Evolutionary conservation across 805 yeast species (phyloP).

Genomic region (Barnettozyma pratensis): DNA sequence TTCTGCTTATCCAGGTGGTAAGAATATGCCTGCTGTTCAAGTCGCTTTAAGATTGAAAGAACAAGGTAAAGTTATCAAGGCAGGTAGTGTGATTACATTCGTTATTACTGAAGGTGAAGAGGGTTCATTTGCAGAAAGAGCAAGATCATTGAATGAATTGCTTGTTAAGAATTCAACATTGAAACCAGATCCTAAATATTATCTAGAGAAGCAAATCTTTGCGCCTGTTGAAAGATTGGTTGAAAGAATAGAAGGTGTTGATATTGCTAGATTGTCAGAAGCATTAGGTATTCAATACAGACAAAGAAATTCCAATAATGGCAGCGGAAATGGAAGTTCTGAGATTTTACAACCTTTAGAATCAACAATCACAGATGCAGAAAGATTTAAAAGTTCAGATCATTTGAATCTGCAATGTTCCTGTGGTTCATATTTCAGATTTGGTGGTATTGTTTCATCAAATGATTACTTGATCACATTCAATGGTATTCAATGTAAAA

Average conservation of each 20-base stretch:
- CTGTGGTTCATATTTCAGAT: slow-evolving; percentile 58
- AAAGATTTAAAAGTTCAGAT: slow-evolving; percentile 67
- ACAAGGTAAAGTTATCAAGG: slow-evolving; percentile 82
- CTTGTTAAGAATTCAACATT: slow-evolving; percentile 44
- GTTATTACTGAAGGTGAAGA: slow-evolving; percentile 61
- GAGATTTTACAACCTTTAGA: slow-evolving; percentile 68
- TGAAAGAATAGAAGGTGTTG: slow-evolving; percentile 83
- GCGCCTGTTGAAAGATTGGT: slow-evolving; percentile 88
- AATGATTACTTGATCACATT: slow-evolving; percentile 54
- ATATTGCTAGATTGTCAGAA: slow-evolving; percentile 69
- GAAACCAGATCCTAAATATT: slow-evolving; percentile 70
- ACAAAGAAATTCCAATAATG: slow-evolving; percentile 27
- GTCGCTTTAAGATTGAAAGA: slow-evolving; percentile 78
- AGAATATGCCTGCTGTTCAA: slow-evolving; percentile 82
- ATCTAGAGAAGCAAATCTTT: slow-evolving; percentile 81
- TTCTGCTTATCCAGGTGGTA: slow-evolving; percentile 71
- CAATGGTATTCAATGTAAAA: slow-evolving; percentile 65
- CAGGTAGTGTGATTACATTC: slow-evolving; percentile 86
- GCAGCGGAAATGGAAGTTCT: slow-evolving; percentile 22
- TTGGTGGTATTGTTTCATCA: slow-evolving; percentile 71
- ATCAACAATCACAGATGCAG: slow-evolving; percentile 72
- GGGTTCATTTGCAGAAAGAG: slow-evolving; percentile 66
- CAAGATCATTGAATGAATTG: slow-evolving; percentile 76
- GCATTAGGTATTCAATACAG: slow-evolving; percentile 73
- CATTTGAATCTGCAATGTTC: slow-evolving; percentile 52